Evolutionary conservation across 805 yeast species (phyloP).

Genomic region (Scheffersomyces amazonensis): DNA sequence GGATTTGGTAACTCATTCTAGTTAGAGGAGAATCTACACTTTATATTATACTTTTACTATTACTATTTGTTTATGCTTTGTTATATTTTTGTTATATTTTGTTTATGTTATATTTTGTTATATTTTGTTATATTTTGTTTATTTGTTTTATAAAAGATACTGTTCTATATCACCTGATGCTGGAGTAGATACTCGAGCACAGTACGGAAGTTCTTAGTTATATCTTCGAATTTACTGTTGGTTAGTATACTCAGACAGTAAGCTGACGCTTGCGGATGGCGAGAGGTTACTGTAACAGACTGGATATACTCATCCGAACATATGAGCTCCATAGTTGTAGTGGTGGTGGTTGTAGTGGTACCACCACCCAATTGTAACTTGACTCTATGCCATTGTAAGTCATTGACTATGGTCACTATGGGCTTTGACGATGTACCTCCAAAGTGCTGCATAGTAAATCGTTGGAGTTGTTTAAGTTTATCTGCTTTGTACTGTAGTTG

Average conservation of each 20-base stretch:
- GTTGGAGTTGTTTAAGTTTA: slow-evolving; percentile 15
- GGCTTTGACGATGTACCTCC: slow-evolving; percentile 1
- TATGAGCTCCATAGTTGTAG: slow-evolving; percentile 18
- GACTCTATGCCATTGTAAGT: slow-evolving; percentile 23
- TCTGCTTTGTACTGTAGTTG: slow-evolving; percentile 31
- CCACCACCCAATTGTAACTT: too few relatives aligned
- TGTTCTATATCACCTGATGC: neutral
- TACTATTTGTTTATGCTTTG: too few relatives aligned
- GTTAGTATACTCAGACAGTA: slow-evolving; percentile 14
- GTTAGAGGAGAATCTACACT: too few relatives aligned
- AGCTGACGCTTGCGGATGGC: too few relatives aligned
- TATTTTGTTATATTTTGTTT: neutral
- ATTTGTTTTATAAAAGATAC: neutral
- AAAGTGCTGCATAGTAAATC: slow-evolving; percentile 9
- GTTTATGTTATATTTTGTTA: neutral
- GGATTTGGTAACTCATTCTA: slow-evolving; percentile 25
- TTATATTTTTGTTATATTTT: neutral
- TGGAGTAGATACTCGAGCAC: slow-evolving; percentile 6
- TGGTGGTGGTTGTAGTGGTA: too few relatives aligned
- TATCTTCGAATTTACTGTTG: slow-evolving; percentile 11
- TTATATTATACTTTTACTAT: too few relatives aligned
- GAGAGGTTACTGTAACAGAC: too few relatives aligned
- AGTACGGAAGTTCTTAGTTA: slow-evolving; percentile 13
- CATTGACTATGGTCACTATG: slow-evolving; percentile 15
- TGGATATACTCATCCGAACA: slow-evolving; percentile 19